These are phyloP conservation scores for Aspergillus alliaceus DNA, from an alignment of 2,329 filamentous ascomycete species.

Conservation along the genomic window DNA sequence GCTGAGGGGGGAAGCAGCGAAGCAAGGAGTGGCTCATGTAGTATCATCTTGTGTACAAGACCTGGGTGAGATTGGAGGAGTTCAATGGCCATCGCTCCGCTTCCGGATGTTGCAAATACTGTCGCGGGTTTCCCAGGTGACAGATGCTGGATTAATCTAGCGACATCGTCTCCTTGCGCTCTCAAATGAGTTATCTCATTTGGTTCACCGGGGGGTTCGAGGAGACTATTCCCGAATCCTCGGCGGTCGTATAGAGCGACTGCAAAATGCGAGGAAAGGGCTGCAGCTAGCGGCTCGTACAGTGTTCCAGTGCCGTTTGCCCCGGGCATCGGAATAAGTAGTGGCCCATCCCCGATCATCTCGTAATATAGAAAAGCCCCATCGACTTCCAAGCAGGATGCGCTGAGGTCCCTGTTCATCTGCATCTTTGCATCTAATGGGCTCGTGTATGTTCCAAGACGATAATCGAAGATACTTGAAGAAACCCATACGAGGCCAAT, in stretches of 20 bases:
- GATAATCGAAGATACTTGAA: too few species aligned
- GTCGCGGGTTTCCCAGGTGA: not conserved
- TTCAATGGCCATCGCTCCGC: not conserved
- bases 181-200: not conserved
- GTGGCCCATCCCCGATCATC: conserved; percentile 2
- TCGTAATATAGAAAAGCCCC: conserved; percentile 1
- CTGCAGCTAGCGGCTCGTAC: conserved; percentile 4
- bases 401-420: not conserved
- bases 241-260: conserved; percentile 14
- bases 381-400: not conserved
- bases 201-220: not conserved
- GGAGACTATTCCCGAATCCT: conserved; percentile 11
- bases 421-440: not conserved
- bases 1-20: not conserved
- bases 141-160: not conserved
- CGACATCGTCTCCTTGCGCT: not conserved
- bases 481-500: not conserved
- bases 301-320: conserved; percentile 6
- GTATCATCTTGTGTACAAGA: not conserved
- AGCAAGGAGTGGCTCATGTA: not conserved
- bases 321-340: conserved; percentile 9
- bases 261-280: conserved; percentile 4
- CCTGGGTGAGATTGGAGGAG: not conserved
- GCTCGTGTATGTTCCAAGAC: not conserved
- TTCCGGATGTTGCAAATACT: not conserved